phyloP scores from a whole-genome alignment of 2,329 filamentous ascomycete genomes.

The Fusarium cyanostomum region DNA sequence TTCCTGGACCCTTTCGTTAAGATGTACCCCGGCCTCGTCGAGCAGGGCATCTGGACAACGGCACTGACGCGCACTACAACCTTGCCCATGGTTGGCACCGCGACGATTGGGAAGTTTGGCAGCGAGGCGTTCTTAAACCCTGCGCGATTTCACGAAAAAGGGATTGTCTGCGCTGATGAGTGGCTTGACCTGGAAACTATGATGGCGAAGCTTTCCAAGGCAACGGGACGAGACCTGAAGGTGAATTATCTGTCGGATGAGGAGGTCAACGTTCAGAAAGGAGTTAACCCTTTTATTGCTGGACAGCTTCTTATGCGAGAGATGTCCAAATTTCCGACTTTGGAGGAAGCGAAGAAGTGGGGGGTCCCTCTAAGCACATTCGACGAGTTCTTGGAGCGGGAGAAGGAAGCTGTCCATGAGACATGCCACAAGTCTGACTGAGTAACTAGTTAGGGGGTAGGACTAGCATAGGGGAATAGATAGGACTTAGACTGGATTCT shows the following conservation, averaged over 20 bases:
- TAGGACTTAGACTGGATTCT: not conserved
- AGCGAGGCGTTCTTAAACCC: slow-evolving; percentile 55
- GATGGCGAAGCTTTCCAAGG: slow-evolving; percentile 48
- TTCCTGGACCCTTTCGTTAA: slow-evolving; percentile 53
- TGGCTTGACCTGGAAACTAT: slow-evolving; percentile 49
- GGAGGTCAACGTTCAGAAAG: slow-evolving; percentile 50
- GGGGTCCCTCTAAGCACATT: slow-evolving; percentile 55
- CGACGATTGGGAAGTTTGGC: slow-evolving; percentile 59
- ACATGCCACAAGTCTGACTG: slow-evolving; percentile 39
- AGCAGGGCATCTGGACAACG: slow-evolving; percentile 50
- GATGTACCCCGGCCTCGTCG: slow-evolving; percentile 52
- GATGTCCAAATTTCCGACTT: slow-evolving; percentile 50
- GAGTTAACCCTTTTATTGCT: slow-evolving; percentile 50
- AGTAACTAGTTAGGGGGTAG: not conserved
- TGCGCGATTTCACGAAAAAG: slow-evolving; percentile 50
- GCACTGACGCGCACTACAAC: slow-evolving; percentile 48
- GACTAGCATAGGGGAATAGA: not conserved
- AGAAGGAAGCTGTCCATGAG: slow-evolving; percentile 46
- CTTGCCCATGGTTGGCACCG: slow-evolving; percentile 56
- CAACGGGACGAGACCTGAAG: slow-evolving; percentile 49
- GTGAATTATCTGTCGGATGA: slow-evolving; percentile 52
- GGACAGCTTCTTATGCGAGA: slow-evolving; percentile 51
- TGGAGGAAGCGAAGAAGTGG: slow-evolving; percentile 49
- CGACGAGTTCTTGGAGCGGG: slow-evolving; percentile 53
- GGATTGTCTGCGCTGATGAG: slow-evolving; percentile 55